Conservation (phyloP, 148 eudicot genomes). For the Persicaria maculosa region DNA sequence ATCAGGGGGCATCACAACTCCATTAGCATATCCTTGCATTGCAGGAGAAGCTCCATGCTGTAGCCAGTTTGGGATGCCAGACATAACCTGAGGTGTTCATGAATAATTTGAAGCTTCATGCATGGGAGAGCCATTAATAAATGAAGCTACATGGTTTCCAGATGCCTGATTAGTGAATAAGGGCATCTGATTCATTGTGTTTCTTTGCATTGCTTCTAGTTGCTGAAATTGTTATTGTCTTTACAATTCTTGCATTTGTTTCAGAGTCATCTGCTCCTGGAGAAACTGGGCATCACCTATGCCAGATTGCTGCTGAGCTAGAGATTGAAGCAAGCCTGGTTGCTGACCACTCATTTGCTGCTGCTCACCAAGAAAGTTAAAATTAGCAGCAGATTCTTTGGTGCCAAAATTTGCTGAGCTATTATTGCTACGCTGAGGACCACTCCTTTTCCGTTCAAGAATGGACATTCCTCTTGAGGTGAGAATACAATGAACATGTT, state of each 20-base stretch:
- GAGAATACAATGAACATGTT: slow-evolving; percentile 41
- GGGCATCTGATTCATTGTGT: slow-evolving; percentile 36
- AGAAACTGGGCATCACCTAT: slow-evolving; percentile 46
- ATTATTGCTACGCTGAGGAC: slow-evolving; percentile 30
- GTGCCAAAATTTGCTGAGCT: slow-evolving; percentile 38
- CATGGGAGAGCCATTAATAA: slow-evolving; percentile 45
- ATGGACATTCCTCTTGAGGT: slow-evolving; percentile 45
- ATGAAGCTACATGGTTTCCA: slow-evolving; percentile 33
- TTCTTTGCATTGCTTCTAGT: slow-evolving; percentile 50
- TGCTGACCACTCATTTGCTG: slow-evolving; percentile 61
- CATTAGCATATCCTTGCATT: slow-evolving; percentile 46
- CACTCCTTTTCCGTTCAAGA: slow-evolving; percentile 45
- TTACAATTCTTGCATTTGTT: slow-evolving; percentile 81
- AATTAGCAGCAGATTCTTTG: slow-evolving; percentile 51
- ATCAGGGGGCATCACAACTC: slow-evolving; percentile 41
- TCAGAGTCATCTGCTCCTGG: slow-evolving; percentile 58
- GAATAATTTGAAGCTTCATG: slow-evolving; percentile 35
- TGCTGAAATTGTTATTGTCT: slow-evolving; percentile 59
- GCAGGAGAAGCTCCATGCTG: slow-evolving; percentile 42
- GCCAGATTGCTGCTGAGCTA: slow-evolving; percentile 55
- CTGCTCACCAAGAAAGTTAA: slow-evolving; percentile 66
- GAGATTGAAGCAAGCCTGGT: slow-evolving; percentile 49
- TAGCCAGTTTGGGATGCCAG: slow-evolving; percentile 58
- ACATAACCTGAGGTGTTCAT: slow-evolving; percentile 46
- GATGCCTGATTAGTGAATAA: slow-evolving; percentile 39